Evolutionary conservation across 2,329 filamentous ascomycete genomes (phyloP).

Genomic region (Paraphaeosphaeria sporulosa): DNA sequence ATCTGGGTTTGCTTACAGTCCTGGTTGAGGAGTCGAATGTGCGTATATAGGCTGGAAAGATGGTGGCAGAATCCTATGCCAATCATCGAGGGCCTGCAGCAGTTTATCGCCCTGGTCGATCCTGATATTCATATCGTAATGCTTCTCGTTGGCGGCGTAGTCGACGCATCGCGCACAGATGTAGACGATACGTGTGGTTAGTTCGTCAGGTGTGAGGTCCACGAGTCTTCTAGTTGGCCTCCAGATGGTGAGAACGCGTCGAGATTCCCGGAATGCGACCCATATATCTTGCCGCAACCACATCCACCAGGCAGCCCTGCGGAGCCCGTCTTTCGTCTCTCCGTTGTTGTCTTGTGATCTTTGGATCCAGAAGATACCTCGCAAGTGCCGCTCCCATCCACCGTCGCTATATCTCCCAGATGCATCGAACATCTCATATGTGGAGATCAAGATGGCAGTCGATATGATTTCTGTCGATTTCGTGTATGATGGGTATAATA

Average conservation of each 20-base stretch:
- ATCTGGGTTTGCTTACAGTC: not conserved
- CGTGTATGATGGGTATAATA: constrained; percentile 66
- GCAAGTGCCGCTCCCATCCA: constrained; percentile 68
- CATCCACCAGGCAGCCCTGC: constrained; percentile 69
- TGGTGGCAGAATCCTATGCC: constrained; percentile 55
- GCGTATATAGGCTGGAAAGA: constrained; percentile 55
- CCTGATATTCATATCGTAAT: constrained; percentile 53
- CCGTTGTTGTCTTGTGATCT: constrained; percentile 68
- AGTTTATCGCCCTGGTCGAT: constrained; percentile 58
- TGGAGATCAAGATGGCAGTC: constrained; percentile 67
- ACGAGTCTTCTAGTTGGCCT: constrained; percentile 59
- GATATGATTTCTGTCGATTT: constrained; percentile 65
- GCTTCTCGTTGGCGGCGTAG: constrained; percentile 63
- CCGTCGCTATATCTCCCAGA: constrained; percentile 52
- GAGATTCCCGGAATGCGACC: constrained; percentile 67
- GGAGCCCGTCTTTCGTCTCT: constrained; percentile 61
- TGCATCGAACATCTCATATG: constrained; percentile 72
- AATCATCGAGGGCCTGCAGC: constrained; percentile 59
- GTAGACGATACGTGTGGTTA: constrained; percentile 63
- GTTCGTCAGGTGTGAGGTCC: constrained; percentile 60
- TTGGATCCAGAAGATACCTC: constrained; percentile 72
- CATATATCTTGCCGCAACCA: constrained; percentile 73
- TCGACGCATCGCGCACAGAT: constrained; percentile 65
- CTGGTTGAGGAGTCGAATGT: constrained; percentile 20
- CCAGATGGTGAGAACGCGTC: constrained; percentile 67